Evolutionary conservation across 805 yeast species (phyloP).

Genomic region (Priceomyces castillae): DNA sequence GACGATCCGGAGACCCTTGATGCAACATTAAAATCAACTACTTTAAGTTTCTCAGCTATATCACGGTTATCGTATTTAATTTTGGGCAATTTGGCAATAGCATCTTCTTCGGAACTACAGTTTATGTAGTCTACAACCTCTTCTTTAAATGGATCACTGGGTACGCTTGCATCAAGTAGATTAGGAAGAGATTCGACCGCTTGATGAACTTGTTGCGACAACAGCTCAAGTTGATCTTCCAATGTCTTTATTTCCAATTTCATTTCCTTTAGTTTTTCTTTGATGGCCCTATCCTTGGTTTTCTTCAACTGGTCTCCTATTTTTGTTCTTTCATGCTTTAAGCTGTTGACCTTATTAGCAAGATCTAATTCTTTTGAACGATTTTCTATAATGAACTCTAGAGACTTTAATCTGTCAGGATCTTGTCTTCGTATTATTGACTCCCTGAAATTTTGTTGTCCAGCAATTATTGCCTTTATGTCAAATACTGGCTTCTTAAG

Average conservation of each 20-base stretch:
- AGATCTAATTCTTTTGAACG: slow-evolving; percentile 24
- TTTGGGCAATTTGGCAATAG: slow-evolving; percentile 8
- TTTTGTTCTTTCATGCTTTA: slow-evolving; percentile 26
- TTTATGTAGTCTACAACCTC: slow-evolving; percentile 53
- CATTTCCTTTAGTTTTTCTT: slow-evolving; percentile 18
- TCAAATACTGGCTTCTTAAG: slow-evolving; percentile 13
- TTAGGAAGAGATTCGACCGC: slow-evolving; percentile 63
- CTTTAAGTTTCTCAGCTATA: slow-evolving; percentile 64
- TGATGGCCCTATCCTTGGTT: slow-evolving; percentile 9
- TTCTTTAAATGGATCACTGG: slow-evolving; percentile 36
- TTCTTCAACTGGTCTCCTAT: slow-evolving; percentile 24
- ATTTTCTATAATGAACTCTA: slow-evolving; percentile 25
- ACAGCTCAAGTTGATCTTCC: slow-evolving; percentile 19
- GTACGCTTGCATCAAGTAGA: slow-evolving; percentile 48
- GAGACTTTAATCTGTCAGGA: slow-evolving; percentile 12
- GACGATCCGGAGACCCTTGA: slow-evolving; percentile 78
- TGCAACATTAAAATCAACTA: slow-evolving; percentile 71
- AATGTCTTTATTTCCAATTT: slow-evolving; percentile 26
- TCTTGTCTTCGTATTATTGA: slow-evolving; percentile 29
- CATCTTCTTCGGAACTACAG: slow-evolving; percentile 33
- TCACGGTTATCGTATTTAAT: slow-evolving; percentile 55
- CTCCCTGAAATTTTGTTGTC: slow-evolving; percentile 19
- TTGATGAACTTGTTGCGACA: slow-evolving; percentile 36
- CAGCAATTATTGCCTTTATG: slow-evolving; percentile 19
- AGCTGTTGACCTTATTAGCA: slow-evolving; percentile 19